Base-by-base conservation (phyloP, 1,139 yeast genomes). In the Yamadazyma conglobata region DNA sequence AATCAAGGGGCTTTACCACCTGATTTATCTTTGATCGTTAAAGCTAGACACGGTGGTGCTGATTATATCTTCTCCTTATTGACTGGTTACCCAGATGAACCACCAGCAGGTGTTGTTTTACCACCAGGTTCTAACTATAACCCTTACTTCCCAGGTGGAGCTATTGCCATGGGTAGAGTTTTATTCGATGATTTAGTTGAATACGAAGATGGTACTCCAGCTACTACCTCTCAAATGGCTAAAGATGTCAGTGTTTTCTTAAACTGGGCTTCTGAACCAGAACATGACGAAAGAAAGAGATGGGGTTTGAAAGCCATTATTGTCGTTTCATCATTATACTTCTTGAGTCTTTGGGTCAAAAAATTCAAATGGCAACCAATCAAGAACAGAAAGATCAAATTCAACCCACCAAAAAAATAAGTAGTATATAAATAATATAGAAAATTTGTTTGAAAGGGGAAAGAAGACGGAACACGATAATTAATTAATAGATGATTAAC, bases 111-210 rank as follows among this genome's bases (percentile, higher is more conserved):
- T 71, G 96, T 87, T 42, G 74, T 64, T 32, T 74, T 91, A 55
- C 93, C 97, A 39, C 84, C 86, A 41, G 98, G 97, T 44, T 65
- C 95, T 44, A 91, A 89, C 79, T 93, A 91, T 72, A 93, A 93
- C 77, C 98, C 98, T 58, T 91, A 91, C 76, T 91, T 91, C 95
- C 97, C 99, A 57, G 97, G 97, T 70, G 97, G 98, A 48, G 75
- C 96, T 30, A 89, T 91, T 73, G 97, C 96, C 55, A 91, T 91
- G 98, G 97, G 87, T 59, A 85, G 98, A 72, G 97, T 89, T 40
- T 75, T 91, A 64, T 91, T 88, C 52, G 98, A 91, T 58, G 98
- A 87, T 47, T 73, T 91, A 58, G 97, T 91, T 46, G 99, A 91
- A 73, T 91, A 81, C 66, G 98, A 91, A 60, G 98, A 91, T 61